Evolutionary conservation across 2,329 filamentous ascomycete genomes (phyloP).

Genomic region (Hypomyces perniciosus): DNA sequence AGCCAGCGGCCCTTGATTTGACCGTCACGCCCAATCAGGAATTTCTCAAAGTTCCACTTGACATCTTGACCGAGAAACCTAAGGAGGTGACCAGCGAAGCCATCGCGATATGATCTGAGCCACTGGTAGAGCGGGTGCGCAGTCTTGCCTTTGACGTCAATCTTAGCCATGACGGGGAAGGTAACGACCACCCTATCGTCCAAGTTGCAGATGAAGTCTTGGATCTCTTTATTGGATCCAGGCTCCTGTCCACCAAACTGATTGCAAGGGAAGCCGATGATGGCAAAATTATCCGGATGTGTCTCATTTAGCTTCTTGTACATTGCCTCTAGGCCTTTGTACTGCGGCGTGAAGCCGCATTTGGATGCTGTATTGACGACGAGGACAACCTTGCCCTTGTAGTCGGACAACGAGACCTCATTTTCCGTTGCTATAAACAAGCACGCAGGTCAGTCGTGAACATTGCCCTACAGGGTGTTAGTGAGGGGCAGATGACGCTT

Average conservation of each 20-base stretch:
- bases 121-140: conserved; percentile 42
- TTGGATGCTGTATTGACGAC: conserved; percentile 98
- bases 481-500: conserved; percentile 30
- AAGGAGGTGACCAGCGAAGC: no score
- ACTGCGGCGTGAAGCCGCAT: conserved; percentile 98
- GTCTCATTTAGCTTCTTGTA: conserved; percentile 70
- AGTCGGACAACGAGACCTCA: conserved; percentile 61
- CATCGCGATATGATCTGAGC: no score
- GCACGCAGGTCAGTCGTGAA: no score
- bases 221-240: conserved; percentile 72
- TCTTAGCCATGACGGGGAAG: conserved; percentile 88
- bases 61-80: no score
- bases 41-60: conserved; percentile 99
- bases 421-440: conserved; percentile 47
- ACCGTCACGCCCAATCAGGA: conserved; percentile 80
- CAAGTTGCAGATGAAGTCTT: conserved; percentile 78
- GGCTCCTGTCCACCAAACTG: conserved; percentile 93
- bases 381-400: conserved; percentile 89
- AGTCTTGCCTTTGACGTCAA: conserved; percentile 84
- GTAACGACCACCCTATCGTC: conserved; percentile 80
- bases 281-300: conserved; percentile 69
- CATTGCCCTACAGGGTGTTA: no score
- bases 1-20: conserved; percentile 82
- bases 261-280: conserved; percentile 98
- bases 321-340: conserved; percentile 80